Base-by-base conservation (phyloP, 352 stramenopile genomes). In the Pythium myriotylum region DNA sequence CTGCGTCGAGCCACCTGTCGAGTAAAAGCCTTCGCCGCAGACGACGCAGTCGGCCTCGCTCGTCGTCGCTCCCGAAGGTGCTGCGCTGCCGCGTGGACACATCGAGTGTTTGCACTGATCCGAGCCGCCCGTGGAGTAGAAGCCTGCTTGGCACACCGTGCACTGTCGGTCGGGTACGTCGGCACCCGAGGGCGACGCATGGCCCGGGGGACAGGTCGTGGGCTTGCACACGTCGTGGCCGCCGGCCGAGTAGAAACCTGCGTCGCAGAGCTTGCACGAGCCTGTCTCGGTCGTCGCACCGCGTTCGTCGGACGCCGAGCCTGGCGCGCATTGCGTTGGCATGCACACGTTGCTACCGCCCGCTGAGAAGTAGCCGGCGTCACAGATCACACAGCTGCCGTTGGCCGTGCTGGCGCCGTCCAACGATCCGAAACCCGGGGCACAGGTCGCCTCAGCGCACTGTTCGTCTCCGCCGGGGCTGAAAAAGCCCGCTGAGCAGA, bases 1-100 rank as follows among this genome's bases (percentile, higher is more conserved):
- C 54, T 79, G 73, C 23, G 63, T 82, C 16, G 73, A 71, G 10
- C 73, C 76, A 13, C 76, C 76, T 0, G 76, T 79, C 19, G 76
- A 81, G 64, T 82, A 81, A 46, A 71, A 80, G 1, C 75, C 76
- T 29, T 80, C 76, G 19, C 67, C 62, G 24, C 76, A 84, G 19
- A 70, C 35, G 22, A 74, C 56, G 42, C 76, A 84, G 46, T 81
- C 65, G 4, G 59, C 61, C 13, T 39, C 50, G 1, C 35, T 42
- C 2, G 64, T 72, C 17, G 59, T 65, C 5, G 73, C 67, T 0
- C 76, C 76, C 0, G 71, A 37, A 9, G 73, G 73, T 0, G 76
- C 65, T 2, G 76, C 70, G 6, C 48, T 68, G 49, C 76, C 76
- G 8, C 70, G 64, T 16, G 62, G 62, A 50, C 75, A 84, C 27